Conservation (phyloP, 148 eudicot species). For the Rhododendron molle region DNA sequence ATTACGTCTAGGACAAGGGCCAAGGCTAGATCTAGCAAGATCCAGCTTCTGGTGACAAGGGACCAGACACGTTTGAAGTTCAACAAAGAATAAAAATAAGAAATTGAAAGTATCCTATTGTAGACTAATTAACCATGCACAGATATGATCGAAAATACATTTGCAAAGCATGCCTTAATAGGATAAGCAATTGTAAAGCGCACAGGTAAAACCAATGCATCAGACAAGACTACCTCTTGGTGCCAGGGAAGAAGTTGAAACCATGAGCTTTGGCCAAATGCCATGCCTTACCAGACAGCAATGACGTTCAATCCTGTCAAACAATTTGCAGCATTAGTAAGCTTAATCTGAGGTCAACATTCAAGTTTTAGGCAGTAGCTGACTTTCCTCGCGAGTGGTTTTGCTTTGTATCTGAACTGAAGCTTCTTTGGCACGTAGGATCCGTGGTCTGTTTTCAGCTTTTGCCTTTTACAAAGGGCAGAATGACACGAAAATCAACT, state of each 20-base stretch:
- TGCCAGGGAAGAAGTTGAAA: slow-evolving; percentile 94
- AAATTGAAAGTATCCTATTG: neutral
- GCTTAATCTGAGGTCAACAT: neutral
- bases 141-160: neutral
- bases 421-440: slow-evolving; percentile 75
- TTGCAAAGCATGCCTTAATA: neutral
- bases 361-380: slow-evolving; percentile 56
- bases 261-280: slow-evolving; percentile 85
- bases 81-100: neutral
- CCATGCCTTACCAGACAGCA: slow-evolving; percentile 82
- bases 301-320: slow-evolving; percentile 60
- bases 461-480: slow-evolving; percentile 44
- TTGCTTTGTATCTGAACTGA: slow-evolving; percentile 52
- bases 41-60: neutral
- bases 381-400: slow-evolving; percentile 45
- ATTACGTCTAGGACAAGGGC: neutral
- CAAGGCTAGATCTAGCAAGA: neutral
- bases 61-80: neutral
- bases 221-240: slow-evolving; percentile 49
- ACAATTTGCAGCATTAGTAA: slow-evolving; percentile 15
- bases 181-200: neutral
- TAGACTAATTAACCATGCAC: neutral
- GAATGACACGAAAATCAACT: slow-evolving; percentile 20
- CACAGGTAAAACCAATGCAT: neutral
- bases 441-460: slow-evolving; percentile 91